Conservation (phyloP, 805 yeast species). For the Candida namnaoensis region DNA sequence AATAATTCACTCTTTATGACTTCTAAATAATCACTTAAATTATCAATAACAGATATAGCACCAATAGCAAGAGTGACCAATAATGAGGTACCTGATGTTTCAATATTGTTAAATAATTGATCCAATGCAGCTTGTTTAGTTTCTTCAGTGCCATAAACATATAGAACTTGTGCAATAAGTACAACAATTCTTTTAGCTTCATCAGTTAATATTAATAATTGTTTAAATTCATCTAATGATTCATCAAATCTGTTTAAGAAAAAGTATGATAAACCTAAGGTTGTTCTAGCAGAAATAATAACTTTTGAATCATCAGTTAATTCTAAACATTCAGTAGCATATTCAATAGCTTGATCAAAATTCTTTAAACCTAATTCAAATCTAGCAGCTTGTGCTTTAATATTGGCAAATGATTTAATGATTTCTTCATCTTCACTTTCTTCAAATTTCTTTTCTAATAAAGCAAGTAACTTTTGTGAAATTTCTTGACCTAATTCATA, state of each 20-base stretch:
- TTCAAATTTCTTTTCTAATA: conserved; percentile 52
- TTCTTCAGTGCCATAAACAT: conserved; percentile 67
- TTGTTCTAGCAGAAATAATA: conserved; percentile 51
- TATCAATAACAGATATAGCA: conserved; percentile 64
- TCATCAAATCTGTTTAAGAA: conserved; percentile 54
- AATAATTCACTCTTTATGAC: conserved; percentile 62
- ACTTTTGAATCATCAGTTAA: conserved; percentile 27
- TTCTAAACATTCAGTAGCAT: conserved; percentile 47
- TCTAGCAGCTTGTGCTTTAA: conserved; percentile 68
- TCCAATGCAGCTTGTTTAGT: conserved; percentile 79
- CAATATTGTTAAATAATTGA: conserved; percentile 63
- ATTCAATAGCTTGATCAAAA: conserved; percentile 51
- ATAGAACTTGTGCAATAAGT: conserved; percentile 69
- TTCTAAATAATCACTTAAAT: conserved; percentile 45
- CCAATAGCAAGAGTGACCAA: conserved; percentile 68
- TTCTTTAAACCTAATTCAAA: conserved; percentile 51
- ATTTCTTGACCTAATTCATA: conserved; percentile 44
- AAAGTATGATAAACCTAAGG: conserved; percentile 65
- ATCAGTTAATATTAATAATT: conserved; percentile 46
- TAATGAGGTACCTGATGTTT: conserved; percentile 55
- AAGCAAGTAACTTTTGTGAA: conserved; percentile 34
- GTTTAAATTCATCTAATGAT: conserved; percentile 59
- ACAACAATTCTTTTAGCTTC: conserved; percentile 62
- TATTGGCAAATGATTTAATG: conserved; percentile 42
- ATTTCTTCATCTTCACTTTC: conserved; percentile 36